Evolutionary conservation across 2,329 filamentous ascomycete genomes (phyloP).

Genomic region (Fusarium subtropicale): DNA sequence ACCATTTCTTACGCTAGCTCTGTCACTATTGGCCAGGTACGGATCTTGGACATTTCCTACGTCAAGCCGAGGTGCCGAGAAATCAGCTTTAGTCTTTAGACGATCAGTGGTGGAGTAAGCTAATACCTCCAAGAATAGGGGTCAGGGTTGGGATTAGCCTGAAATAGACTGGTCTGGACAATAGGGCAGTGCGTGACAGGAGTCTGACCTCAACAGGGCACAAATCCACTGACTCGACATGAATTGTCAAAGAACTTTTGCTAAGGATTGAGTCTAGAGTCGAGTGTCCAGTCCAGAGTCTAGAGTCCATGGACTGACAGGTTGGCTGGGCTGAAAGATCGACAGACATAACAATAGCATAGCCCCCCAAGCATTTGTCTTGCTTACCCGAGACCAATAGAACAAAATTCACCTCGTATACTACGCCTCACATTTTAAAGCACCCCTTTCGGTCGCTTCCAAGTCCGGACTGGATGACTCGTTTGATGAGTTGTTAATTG

Average conservation of each 20-base stretch:
- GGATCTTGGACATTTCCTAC: neutral
- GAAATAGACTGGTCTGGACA: neutral
- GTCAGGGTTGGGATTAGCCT: neutral
- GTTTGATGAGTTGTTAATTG: neutral
- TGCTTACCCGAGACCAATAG: neutral
- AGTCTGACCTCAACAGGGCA: neutral
- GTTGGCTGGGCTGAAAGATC: neutral
- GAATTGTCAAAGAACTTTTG: neutral
- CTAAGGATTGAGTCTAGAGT: neutral
- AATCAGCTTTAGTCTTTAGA: neutral
- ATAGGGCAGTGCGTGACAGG: constrained; percentile 4
- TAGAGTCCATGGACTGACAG: neutral
- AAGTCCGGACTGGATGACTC: constrained; percentile 5
- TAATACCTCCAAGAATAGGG: constrained; percentile 3
- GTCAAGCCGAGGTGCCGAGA: constrained; percentile 17
- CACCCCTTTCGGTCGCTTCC: constrained; percentile 18
- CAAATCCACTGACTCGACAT: too few relatives aligned
- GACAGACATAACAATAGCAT: neutral
- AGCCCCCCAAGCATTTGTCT: neutral
- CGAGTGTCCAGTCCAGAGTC: neutral
- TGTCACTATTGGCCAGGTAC: neutral
- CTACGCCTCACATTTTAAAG: neutral
- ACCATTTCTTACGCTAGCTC: constrained; percentile 4
- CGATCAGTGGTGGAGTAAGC: neutral
- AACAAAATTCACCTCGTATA: neutral